Evolutionary conservation across 768 basidiomycete species (phyloP).

Genomic region (Dendrothele bispora): DNA sequence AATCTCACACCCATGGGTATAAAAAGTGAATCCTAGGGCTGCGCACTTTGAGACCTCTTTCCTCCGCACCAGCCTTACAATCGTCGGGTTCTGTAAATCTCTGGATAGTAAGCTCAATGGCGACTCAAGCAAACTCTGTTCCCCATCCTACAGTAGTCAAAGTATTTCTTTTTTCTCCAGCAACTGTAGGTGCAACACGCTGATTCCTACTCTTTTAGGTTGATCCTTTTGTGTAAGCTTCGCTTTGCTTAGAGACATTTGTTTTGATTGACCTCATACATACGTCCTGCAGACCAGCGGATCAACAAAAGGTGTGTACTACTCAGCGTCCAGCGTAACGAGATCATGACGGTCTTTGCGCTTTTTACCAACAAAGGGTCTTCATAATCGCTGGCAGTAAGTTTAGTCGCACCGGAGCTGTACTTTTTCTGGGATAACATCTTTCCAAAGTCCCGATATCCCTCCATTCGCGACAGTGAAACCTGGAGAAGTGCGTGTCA

Average conservation of each 20-base stretch:
- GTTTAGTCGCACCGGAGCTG: neutral
- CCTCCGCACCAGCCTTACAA: too few relatives aligned
- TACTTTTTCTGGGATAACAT: too few relatives aligned
- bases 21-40: too few relatives aligned
- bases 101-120: slow-evolving; percentile 36
- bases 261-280: neutral
- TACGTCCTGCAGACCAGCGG: slow-evolving; percentile 52
- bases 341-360: neutral
- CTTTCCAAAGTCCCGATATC: slow-evolving; percentile 37
- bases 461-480: slow-evolving; percentile 62
- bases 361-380: neutral
- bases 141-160: slow-evolving; percentile 58
- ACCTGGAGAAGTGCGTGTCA: slow-evolving; percentile 49
- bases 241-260: neutral
- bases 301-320: slow-evolving; percentile 59
- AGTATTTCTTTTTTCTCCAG: slow-evolving; percentile 28
- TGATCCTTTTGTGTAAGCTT: slow-evolving; percentile 66
- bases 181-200: neutral
- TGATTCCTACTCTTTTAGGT: slow-evolving; percentile 45
- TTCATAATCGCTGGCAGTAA: slow-evolving; percentile 8
- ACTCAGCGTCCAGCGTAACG: neutral
- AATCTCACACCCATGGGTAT: too few relatives aligned
- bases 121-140: slow-evolving; percentile 61
- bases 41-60: too few relatives aligned
- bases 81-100: too few relatives aligned